Evolutionary conservation across 108 stramenopile genomes (phyloP), one percentile per base, ranked within the genome.

Genomic region (Discostella pseudostelligera): DNA sequence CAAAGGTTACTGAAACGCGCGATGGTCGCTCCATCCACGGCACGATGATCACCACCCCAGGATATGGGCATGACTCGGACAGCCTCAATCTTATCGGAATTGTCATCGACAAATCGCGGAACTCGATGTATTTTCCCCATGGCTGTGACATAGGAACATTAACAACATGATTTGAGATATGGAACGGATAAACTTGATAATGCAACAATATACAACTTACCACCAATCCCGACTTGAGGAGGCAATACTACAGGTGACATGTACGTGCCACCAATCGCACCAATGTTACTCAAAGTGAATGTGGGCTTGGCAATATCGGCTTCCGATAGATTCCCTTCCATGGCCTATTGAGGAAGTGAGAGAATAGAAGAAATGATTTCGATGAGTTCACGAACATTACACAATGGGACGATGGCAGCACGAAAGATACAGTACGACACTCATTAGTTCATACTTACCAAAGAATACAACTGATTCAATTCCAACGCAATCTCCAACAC

Each of bases 21-120:
- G 79, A 99, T 85, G 35, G 96, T 97, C 39, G 96, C 97, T 19
- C 99, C 99, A 69, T 99, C 99, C 22, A 99, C 85, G 36, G 96
- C 95, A 11, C 99, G 87, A 65, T 99, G 99, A 63, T 99, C 99
- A 8, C 92, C 99, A 11, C 93, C 92, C 99, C 99, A 99, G 5
- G 92, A 94, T 8, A 97, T 87, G 43, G 88, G 71, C 85, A 97
- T 89, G 59, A 98, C 79, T 36, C 81, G 67, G 6, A 71, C 79
- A 24, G 93, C 87, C 46, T 86, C 70, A 4, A 99, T 89, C 25
- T 73, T 74, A 12, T 59, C 81, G 22, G 64, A 58, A 3, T 56
- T 65, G 35, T 82, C 72, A 20, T 56, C 47, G 24, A 83, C 80
- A 69, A 93, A 98, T 20, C 97, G 78, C 3, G 99, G 99, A 10